phyloP scores from a whole-genome alignment of 2,329 filamentous ascomycete genomes.

The Leptographium flavum region DNA sequence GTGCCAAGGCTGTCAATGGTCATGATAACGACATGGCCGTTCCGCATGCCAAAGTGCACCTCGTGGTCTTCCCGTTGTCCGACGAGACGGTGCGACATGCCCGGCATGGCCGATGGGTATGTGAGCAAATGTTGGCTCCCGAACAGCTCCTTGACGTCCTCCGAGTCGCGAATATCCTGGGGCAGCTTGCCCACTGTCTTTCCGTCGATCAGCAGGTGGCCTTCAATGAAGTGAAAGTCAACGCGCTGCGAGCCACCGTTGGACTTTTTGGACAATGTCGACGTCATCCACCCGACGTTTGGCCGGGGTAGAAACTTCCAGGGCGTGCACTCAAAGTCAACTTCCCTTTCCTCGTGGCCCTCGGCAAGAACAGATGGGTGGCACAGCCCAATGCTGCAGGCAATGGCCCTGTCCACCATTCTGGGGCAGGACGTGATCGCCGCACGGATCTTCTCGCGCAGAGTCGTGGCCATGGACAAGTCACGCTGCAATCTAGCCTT shows the following conservation, averaged over 20 bases:
- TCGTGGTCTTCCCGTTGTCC: slow-evolving; percentile 22
- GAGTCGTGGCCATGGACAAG: neutral
- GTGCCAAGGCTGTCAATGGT: neutral
- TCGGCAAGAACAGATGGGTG: neutral
- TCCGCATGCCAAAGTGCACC: slow-evolving; percentile 40
- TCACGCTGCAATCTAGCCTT: neutral
- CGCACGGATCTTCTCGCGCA: neutral
- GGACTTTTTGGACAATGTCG: neutral
- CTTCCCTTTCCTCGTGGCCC: neutral
- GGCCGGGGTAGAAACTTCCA: neutral
- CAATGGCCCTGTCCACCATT: neutral
- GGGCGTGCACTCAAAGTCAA: neutral
- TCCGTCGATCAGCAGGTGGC: slow-evolving; percentile 22
- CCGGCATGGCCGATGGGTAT: slow-evolving; percentile 33
- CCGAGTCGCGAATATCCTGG: slow-evolving; percentile 27
- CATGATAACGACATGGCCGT: slow-evolving; percentile 24
- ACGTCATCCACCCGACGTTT: slow-evolving; percentile 2
- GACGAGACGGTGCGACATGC: slow-evolving; percentile 34
- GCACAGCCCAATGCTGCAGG: neutral
- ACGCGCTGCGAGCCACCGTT: slow-evolving; percentile 9
- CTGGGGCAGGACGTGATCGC: neutral
- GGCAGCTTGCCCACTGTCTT: slow-evolving; percentile 33
- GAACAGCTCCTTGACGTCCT: slow-evolving; percentile 35
- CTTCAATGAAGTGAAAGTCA: slow-evolving; percentile 22
- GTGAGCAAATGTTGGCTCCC: slow-evolving; percentile 34